Percentiles rank a stretch among this genome's conserved stretches.
These are phyloP conservation scores for Adiantum capillusveneris DNA, from an alignment of 75 land plant species.

Conservation along the genomic window DNA sequence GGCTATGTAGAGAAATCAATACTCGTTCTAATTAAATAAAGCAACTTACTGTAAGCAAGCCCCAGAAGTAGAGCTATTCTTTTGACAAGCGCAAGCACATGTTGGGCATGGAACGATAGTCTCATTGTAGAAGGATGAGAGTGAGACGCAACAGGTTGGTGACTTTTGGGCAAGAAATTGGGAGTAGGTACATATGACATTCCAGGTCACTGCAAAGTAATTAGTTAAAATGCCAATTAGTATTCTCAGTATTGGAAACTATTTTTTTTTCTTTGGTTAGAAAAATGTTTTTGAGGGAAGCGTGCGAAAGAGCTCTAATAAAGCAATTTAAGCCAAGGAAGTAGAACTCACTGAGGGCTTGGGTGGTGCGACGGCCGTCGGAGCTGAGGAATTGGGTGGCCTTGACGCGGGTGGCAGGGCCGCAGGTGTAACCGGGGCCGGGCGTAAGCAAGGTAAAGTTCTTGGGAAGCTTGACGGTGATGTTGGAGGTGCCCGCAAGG, in stretches of 20 bases:
- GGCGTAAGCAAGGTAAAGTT: conserved; percentile 45
- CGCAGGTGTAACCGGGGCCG: conserved; percentile 63
- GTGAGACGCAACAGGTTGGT: conserved; percentile 74
- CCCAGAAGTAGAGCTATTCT: conserved; percentile 26
- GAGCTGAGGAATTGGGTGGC: conserved; percentile 27
- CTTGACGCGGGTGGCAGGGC: conserved; percentile 33
- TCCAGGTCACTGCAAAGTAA: conserved; percentile 77
- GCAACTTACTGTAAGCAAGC: conserved; percentile 37
- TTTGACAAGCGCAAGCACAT: conserved; percentile 65
- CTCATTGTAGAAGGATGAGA: conserved; percentile 66
- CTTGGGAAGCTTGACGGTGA: conserved; percentile 41
- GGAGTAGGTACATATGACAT: conserved; percentile 71
- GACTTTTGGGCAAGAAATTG: conserved; percentile 47
- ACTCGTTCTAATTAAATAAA: background rate
- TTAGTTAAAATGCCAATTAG: background rate
- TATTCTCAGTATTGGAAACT: background rate
- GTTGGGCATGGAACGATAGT: conserved; percentile 59
- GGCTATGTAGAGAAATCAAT: too few relatives aligned
- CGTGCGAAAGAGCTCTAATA: background rate
- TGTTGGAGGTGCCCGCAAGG: conserved; percentile 46
- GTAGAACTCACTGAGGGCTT: conserved; percentile 43
- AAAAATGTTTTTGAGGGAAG: background rate
- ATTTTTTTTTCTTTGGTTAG: background rate
- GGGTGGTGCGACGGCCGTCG: conserved; percentile 52
- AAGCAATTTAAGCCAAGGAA: background rate